phyloP scores from a whole-genome alignment of 345 rosid species.

The Acer saccharum region DNA sequence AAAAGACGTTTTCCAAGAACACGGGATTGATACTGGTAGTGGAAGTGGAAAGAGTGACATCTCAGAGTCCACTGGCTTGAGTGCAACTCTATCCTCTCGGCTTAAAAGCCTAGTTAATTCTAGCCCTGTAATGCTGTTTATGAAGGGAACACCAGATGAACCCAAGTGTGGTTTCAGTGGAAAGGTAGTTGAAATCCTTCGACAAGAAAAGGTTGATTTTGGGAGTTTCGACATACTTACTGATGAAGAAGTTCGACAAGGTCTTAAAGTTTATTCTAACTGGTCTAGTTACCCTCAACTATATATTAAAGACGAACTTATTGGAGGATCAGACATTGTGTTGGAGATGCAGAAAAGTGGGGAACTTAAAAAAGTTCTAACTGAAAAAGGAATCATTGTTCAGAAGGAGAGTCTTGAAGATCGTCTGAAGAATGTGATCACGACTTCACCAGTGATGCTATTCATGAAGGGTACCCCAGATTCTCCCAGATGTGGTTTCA shows the following conservation, averaged over 20 bases:
- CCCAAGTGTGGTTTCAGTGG: constrained; percentile 94
- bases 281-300: constrained; percentile 99
- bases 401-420: constrained; percentile 63
- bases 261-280: constrained; percentile 87
- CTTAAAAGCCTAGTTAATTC: constrained; percentile 66
- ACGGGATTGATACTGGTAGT: constrained; percentile 44
- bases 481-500: constrained; percentile 87
- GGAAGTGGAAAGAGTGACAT: constrained; percentile 54
- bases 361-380: constrained; percentile 61
- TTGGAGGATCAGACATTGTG: constrained; percentile 93
- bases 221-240: constrained; percentile 78
- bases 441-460: constrained; percentile 77
- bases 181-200: constrained; percentile 84
- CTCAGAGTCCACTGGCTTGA: constrained; percentile 59
- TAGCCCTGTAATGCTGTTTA: constrained; percentile 79
- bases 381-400: constrained; percentile 57
- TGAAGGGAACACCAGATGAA: constrained; percentile 92
- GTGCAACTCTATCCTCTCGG: constrained; percentile 50
- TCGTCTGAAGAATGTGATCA: constrained; percentile 55
- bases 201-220: constrained; percentile 68
- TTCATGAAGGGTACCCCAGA: constrained; percentile 97
- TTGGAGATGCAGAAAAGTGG: constrained; percentile 98
- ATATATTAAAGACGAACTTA: constrained; percentile 72
- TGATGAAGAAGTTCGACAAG: constrained; percentile 87
- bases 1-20: constrained; percentile 70